These are phyloP conservation scores for Coniochaeta hoffmannii DNA, from an alignment of 2,329 filamentous ascomycete genomes.

Conservation along the genomic window DNA sequence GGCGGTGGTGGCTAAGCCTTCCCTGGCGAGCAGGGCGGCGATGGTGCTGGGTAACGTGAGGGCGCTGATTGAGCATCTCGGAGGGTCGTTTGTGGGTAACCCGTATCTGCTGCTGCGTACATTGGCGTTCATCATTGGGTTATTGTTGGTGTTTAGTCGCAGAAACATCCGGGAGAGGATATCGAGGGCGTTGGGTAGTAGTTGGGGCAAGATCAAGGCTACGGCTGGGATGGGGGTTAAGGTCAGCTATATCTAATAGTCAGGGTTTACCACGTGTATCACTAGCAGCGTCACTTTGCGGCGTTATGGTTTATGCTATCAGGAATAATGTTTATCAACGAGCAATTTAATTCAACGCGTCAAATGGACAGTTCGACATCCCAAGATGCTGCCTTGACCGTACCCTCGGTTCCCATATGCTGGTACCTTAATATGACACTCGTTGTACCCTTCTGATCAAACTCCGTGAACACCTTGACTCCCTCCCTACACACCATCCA, in stretches of 20 bases:
- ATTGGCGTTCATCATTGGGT: conserved; percentile 70
- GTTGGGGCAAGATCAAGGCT: conserved; percentile 73
- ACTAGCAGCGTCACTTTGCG: not conserved
- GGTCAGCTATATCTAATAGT: conserved; percentile 79
- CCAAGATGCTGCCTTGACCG: not conserved
- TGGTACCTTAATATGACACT: not conserved
- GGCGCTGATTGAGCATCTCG: conserved; percentile 42
- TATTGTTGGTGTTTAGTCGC: conserved; percentile 70
- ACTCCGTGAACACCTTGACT: not conserved
- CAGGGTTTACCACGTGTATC: conserved; percentile 4
- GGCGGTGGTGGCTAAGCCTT: conserved; percentile 21
- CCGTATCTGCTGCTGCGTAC: conserved; percentile 52
- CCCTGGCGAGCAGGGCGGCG: conserved; percentile 39
- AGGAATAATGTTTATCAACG: conserved; percentile 3
- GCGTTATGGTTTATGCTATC: conserved; percentile 1
- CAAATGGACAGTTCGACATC: not conserved
- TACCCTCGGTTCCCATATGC: not conserved
- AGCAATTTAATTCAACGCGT: not conserved
- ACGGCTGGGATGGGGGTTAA: conserved; percentile 96
- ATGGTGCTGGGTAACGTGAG: conserved; percentile 46
- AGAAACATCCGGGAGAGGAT: conserved; percentile 69
- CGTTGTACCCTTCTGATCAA: not conserved
- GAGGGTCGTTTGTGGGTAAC: conserved; percentile 44
- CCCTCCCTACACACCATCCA: not conserved
- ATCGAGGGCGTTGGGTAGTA: conserved; percentile 56